phyloP scores from a whole-genome alignment of 2,329 filamentous ascomycete genomes.

The Akanthomyces uredinophilus region DNA sequence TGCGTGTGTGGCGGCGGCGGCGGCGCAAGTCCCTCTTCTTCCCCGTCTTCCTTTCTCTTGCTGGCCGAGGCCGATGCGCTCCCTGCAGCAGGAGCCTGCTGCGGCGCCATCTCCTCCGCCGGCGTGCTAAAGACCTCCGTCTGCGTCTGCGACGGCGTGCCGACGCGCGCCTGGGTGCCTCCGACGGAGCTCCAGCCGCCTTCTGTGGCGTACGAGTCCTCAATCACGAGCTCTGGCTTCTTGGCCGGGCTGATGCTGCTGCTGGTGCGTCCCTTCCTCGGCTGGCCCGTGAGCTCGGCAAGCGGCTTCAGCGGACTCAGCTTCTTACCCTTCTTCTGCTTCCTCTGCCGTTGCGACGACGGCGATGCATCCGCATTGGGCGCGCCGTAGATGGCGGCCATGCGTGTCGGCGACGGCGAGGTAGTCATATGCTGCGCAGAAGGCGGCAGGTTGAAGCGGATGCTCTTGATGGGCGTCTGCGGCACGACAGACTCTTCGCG shows the following conservation, averaged over 20 bases:
- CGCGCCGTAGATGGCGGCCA: constrained; percentile 35
- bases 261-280: constrained; percentile 14
- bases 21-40: not conserved
- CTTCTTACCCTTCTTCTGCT: constrained; percentile 17
- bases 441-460: constrained; percentile 39
- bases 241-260: constrained; percentile 18
- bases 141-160: constrained; percentile 18
- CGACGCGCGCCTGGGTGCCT: constrained; percentile 20
- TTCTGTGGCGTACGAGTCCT: constrained; percentile 40
- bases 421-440: constrained; percentile 29
- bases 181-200: constrained; percentile 25
- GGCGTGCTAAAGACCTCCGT: constrained; percentile 16
- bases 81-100: not conserved
- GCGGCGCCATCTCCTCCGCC: not conserved
- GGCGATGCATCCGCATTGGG: constrained; percentile 32
- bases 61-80: not conserved
- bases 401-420: constrained; percentile 37
- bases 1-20: not conserved
- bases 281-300: constrained; percentile 20
- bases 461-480: constrained; percentile 35
- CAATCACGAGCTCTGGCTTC: constrained; percentile 32
- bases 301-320: constrained; percentile 18
- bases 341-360: constrained; percentile 29
- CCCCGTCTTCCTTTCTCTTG: too few relatives aligned
- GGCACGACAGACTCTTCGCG: constrained; percentile 34